Conservation (phyloP, 192 early-diverging fungal genomes). For the Backusella sp. region DNA sequence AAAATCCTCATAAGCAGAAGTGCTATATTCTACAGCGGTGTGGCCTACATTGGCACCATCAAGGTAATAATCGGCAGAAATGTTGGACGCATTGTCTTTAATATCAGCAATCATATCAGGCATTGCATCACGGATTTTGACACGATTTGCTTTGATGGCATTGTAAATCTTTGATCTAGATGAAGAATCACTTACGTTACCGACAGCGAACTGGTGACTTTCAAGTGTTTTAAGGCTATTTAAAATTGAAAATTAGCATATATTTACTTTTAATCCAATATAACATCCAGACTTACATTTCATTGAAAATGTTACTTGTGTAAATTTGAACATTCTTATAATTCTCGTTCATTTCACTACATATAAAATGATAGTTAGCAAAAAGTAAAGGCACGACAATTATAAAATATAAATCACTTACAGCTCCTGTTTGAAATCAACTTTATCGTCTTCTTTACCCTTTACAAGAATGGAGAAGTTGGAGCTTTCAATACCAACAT, state of each 20-base stretch:
- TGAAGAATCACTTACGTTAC: not conserved
- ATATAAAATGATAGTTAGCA: not conserved
- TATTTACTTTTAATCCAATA: not conserved
- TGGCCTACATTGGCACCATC: not conserved
- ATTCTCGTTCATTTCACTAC: not conserved
- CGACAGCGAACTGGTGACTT: not conserved
- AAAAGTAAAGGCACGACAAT: not conserved
- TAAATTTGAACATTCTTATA: not conserved
- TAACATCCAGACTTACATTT: not conserved
- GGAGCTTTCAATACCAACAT: not conserved
- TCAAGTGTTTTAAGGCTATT: not conserved
- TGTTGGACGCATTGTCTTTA: not conserved
- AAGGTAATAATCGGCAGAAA: not conserved
- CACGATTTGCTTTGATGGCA: not conserved
- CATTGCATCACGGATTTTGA: not conserved
- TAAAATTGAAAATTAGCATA: not conserved
- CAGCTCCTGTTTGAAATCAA: not conserved
- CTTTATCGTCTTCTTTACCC: not conserved
- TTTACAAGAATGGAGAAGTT: constrained; percentile 6
- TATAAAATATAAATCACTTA: not conserved
- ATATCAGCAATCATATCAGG: not conserved
- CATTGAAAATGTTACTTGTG: not conserved
- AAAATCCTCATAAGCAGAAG: not conserved
- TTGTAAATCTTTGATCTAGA: not conserved
- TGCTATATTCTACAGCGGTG: not conserved